Conservation (phyloP, 306 rosid species). For the Cicer bijugum region DNA sequence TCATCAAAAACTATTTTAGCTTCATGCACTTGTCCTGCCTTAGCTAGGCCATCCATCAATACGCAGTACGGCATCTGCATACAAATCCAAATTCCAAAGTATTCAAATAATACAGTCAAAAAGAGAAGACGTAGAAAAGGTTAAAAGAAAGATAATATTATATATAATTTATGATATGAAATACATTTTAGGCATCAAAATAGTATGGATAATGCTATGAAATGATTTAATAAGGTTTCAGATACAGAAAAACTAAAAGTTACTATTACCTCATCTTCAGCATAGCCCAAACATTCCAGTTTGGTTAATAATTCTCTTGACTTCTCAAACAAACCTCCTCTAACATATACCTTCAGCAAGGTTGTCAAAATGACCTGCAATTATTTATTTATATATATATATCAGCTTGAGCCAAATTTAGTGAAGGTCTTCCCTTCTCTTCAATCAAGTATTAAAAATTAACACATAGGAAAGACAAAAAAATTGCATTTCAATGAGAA, state of each 20-base stretch:
- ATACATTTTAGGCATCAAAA: constrained; percentile 22
- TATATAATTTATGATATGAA: constrained; percentile 26
- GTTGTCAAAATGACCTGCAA: constrained; percentile 90
- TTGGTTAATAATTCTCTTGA: constrained; percentile 73
- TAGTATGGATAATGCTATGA: constrained; percentile 10
- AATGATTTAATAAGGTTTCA: constrained; percentile 30
- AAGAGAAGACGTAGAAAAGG: constrained; percentile 22
- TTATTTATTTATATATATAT: neutral
- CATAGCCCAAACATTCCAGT: constrained; percentile 75
- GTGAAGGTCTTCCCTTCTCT: neutral
- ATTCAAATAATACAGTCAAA: constrained; percentile 15
- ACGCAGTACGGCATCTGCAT: constrained; percentile 88
- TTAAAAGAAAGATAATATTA: neutral
- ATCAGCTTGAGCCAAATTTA: too few species aligned
- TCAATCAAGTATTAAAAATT: constrained; percentile 19
- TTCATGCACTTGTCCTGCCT: constrained; percentile 69
- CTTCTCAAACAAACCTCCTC: constrained; percentile 87
- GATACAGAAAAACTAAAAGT: constrained; percentile 32
- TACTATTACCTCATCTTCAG: constrained; percentile 80
- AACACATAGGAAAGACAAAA: neutral
- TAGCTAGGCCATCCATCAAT: constrained; percentile 84
- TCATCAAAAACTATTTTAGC: constrained; percentile 75
- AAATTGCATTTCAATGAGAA: constrained; percentile 6
- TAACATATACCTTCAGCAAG: constrained; percentile 85
- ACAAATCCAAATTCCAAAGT: constrained; percentile 16